Conservation (phyloP, 208 protist genomes). For the Leishmania major region DNA sequence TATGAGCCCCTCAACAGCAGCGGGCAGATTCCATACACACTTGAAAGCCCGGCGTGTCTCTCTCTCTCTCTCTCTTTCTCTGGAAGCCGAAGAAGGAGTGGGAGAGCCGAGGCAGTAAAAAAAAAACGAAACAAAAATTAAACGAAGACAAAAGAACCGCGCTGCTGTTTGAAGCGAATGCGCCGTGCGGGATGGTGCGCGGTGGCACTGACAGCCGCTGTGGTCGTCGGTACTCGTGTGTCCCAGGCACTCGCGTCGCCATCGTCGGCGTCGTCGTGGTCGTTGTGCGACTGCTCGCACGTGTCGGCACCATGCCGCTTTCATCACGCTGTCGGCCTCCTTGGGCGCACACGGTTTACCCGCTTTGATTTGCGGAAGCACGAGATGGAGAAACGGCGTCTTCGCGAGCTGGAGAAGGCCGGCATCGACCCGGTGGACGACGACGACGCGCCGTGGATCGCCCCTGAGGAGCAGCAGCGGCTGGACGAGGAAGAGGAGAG, state of each 20-base stretch:
- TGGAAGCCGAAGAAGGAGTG: neutral
- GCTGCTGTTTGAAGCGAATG: neutral
- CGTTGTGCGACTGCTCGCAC: neutral
- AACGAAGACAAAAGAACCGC: neutral
- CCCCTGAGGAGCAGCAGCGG: slow-evolving; percentile 76
- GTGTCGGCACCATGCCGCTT: neutral
- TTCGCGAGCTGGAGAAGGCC: slow-evolving; percentile 72
- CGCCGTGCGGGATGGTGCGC: neutral
- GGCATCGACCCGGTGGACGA: slow-evolving; percentile 61
- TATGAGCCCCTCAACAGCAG: neutral
- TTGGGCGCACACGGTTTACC: slow-evolving; percentile 20
- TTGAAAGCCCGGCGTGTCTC: no score
- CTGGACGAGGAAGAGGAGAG: slow-evolving; percentile 64
- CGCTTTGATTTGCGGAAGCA: slow-evolving; percentile 79
- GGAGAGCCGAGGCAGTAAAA: neutral
- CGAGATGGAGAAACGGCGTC: slow-evolving; percentile 76
- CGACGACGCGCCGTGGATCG: slow-evolving; percentile 68
- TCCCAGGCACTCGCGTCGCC: neutral
- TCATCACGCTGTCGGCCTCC: neutral
- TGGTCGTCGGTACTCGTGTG: neutral
- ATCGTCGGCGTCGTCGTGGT: neutral
- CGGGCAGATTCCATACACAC: neutral
- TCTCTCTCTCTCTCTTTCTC: neutral
- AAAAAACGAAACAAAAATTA: neutral
- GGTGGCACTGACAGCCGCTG: neutral